Conservation (phyloP, 1,139 yeast species). For the Magnusiomyces ingens region DNA sequence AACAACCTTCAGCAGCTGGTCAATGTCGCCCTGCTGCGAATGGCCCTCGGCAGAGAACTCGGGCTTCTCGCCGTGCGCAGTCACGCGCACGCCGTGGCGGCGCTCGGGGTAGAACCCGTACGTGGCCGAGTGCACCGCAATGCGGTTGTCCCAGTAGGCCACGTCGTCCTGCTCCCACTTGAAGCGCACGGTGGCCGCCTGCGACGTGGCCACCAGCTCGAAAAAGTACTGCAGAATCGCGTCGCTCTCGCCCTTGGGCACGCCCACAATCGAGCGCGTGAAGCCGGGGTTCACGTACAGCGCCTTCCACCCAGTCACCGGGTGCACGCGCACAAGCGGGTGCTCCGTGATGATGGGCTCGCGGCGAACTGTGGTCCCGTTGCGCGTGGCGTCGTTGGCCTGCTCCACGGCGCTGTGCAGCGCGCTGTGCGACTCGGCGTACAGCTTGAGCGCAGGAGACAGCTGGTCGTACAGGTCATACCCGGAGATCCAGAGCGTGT, state of each 20-base stretch:
- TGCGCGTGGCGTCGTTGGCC: slow-evolving; percentile 47
- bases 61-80: slow-evolving; percentile 51
- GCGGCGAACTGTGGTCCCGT: slow-evolving; percentile 60
- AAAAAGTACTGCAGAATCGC: slow-evolving; percentile 48
- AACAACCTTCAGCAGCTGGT: slow-evolving; percentile 20
- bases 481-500: slow-evolving; percentile 61
- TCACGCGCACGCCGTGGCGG: slow-evolving; percentile 63
- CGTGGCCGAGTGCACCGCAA: slow-evolving; percentile 53
- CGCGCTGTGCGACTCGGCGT: slow-evolving; percentile 52
- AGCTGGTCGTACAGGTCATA: slow-evolving; percentile 63
- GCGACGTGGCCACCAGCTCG: slow-evolving; percentile 45
- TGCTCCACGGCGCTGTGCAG: slow-evolving; percentile 65
- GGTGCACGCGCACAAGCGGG: slow-evolving; percentile 63
- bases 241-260: slow-evolving; percentile 58
- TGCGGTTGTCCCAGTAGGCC: slow-evolving; percentile 69
- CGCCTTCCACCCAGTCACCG: slow-evolving; percentile 57
- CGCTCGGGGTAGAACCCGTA: slow-evolving; percentile 37
- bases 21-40: slow-evolving; percentile 26
- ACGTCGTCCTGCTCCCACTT: slow-evolving; percentile 49
- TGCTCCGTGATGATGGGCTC: slow-evolving; percentile 53
- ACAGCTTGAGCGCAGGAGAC: slow-evolving; percentile 52
- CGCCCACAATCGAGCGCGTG: slow-evolving; percentile 54
- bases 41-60: slow-evolving; percentile 24
- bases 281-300: slow-evolving; percentile 56
- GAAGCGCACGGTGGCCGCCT: slow-evolving; percentile 52